Percentiles rank a stretch among this genome's conserved stretches.
Evolutionary conservation across 106 monocot species (phyloP).

Genomic region (Dendrobium officinale): DNA sequence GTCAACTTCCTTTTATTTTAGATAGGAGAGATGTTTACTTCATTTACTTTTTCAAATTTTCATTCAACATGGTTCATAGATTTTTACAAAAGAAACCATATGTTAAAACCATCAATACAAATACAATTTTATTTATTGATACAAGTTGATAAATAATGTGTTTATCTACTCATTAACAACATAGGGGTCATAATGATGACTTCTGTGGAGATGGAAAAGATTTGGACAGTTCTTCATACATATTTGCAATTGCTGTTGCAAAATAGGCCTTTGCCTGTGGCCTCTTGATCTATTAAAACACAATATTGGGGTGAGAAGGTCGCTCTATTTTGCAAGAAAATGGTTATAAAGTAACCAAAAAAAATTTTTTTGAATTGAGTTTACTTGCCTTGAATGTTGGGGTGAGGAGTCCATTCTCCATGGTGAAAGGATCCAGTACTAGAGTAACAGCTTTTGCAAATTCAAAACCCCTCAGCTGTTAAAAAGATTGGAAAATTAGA

Average conservation of each 20-base stretch:
- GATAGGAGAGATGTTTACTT: no score
- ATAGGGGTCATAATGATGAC: neutral
- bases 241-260: constrained; percentile 55
- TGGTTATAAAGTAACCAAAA: neutral
- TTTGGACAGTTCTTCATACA: constrained; percentile 53
- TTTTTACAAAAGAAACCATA: neutral
- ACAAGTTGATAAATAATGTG: neutral
- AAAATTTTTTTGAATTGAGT: neutral
- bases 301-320: neutral
- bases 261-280: constrained; percentile 87
- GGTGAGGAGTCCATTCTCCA: constrained; percentile 89
- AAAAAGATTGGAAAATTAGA: neutral
- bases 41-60: no score
- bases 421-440: constrained; percentile 72
- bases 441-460: constrained; percentile 80
- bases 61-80: no score
- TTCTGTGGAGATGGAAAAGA: neutral
- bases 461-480: constrained; percentile 91
- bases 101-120: neutral
- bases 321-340: neutral
- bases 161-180: neutral
- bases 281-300: constrained; percentile 59
- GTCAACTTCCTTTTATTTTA: no score
- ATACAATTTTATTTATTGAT: neutral
- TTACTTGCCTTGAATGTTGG: constrained; percentile 81